phyloP scores from a whole-genome alignment of 139 green algal species.

The Haematococcus lacustris region DNA sequence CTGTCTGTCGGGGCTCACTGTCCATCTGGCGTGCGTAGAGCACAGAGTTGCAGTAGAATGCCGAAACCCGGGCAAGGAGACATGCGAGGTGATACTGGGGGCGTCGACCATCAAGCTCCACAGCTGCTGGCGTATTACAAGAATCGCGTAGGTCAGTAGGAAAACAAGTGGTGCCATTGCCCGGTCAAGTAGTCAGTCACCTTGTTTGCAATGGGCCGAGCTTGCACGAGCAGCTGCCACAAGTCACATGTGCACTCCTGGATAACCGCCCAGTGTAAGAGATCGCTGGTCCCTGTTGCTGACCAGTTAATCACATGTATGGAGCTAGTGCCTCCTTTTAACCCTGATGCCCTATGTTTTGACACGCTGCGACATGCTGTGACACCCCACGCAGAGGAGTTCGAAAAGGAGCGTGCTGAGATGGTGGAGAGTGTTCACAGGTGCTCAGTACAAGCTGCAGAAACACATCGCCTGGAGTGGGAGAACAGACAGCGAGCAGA shows the following conservation, averaged over 20 bases:
- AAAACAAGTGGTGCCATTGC: not conserved
- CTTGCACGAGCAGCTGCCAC: not conserved
- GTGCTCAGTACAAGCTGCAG: constrained; percentile 31
- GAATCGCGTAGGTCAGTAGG: constrained; percentile 23
- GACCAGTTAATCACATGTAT: no score
- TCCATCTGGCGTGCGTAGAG: no score
- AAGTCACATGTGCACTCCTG: not conserved
- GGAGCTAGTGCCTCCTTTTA: no score
- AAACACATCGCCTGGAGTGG: constrained; percentile 60
- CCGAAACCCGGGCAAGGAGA: no score
- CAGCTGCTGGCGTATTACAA: constrained; percentile 52
- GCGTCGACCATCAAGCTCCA: no score
- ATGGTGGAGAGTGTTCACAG: constrained; percentile 57
- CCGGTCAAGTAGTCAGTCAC: not conserved
- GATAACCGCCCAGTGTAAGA: no score
- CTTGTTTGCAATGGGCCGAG: not conserved
- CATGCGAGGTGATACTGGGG: no score
- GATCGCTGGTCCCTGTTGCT: no score
- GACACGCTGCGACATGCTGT: not conserved
- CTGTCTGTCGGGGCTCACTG: no score
- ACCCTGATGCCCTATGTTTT: no score
- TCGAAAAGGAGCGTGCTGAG: constrained; percentile 65
- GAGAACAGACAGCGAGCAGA: constrained; percentile 66
- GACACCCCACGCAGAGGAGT: constrained; percentile 68
- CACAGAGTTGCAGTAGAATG: no score